Percentiles rank a stretch among this genome's conserved stretches.
phyloP scores from a whole-genome alignment of 1,139 yeast species.

The Ashbya aceris region DNA sequence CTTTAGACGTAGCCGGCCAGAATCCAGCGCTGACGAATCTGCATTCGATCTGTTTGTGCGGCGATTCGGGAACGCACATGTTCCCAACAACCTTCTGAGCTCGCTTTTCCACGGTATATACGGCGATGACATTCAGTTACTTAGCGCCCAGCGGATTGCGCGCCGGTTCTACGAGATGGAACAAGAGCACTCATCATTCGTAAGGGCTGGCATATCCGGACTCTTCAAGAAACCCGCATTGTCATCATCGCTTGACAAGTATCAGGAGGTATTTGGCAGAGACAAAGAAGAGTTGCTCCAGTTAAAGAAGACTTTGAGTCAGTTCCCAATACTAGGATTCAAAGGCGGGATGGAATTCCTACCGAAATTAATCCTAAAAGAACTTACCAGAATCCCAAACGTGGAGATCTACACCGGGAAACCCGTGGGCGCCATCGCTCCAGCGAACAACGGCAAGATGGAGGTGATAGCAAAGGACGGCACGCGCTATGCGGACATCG shows the following conservation, averaged over 20 bases:
- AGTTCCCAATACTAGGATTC: slow-evolving; percentile 46
- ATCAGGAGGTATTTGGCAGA: slow-evolving; percentile 27
- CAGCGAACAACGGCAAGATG: neutral
- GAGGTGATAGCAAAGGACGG: neutral
- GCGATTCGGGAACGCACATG: slow-evolving; percentile 48
- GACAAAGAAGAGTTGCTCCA: slow-evolving; percentile 34
- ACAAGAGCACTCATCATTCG: slow-evolving; percentile 48
- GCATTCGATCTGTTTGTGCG: slow-evolving; percentile 59
- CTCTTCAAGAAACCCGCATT: slow-evolving; percentile 7
- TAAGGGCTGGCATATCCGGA: slow-evolving; percentile 32
- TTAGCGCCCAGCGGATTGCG: slow-evolving; percentile 57
- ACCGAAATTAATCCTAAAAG: slow-evolving; percentile 36
- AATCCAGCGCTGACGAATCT: slow-evolving; percentile 48
- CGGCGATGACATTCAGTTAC: slow-evolving; percentile 67
- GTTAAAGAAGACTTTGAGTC: slow-evolving; percentile 34
- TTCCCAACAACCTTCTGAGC: slow-evolving; percentile 61
- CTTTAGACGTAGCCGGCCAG: slow-evolving; percentile 22
- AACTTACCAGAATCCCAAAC: slow-evolving; percentile 33
- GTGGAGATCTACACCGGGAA: slow-evolving; percentile 33
- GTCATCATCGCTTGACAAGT: slow-evolving; percentile 12
- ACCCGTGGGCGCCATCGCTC: slow-evolving; percentile 14
- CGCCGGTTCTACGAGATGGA: slow-evolving; percentile 49
- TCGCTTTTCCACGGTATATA: slow-evolving; percentile 85
- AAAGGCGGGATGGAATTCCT: slow-evolving; percentile 46
- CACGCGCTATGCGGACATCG: slow-evolving; percentile 26